phyloP scores from a whole-genome alignment of 106 monocot genomes.

The Cymbidium sinense region DNA sequence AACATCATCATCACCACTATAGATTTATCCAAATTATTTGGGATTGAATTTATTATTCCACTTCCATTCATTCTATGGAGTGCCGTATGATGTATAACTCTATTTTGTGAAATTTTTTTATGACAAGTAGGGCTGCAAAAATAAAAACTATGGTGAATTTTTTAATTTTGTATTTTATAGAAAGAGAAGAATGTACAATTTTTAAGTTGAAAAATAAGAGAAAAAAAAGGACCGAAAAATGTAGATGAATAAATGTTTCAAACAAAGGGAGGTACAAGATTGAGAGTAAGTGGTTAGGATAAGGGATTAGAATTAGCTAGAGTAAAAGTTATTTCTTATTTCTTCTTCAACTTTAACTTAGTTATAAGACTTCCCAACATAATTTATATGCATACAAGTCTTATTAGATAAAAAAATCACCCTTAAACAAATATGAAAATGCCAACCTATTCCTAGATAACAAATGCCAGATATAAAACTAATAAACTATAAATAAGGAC shows the following conservation, averaged over 20 bases:
- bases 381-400: neutral
- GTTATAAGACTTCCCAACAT: neutral
- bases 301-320: neutral
- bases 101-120: neutral
- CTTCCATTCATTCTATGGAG: neutral
- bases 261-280: neutral
- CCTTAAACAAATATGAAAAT: neutral
- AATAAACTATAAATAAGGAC: too few species aligned
- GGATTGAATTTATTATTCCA: neutral
- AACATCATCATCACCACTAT: neutral
- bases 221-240: neutral
- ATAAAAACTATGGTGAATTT: neutral
- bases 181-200: neutral
- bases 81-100: neutral
- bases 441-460: neutral
- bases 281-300: neutral
- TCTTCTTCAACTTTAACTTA: neutral
- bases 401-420: neutral
- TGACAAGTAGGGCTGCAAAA: neutral
- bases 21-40: neutral
- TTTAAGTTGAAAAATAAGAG: neutral
- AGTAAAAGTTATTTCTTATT: neutral
- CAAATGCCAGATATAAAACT: neutral
- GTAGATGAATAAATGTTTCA: neutral
- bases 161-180: neutral